Evolutionary conservation across 495 filamentous ascomycete genomes (phyloP), one percentile per base, ranked within the genome.

Genomic region (Hapsidospora chrysogenum): DNA sequence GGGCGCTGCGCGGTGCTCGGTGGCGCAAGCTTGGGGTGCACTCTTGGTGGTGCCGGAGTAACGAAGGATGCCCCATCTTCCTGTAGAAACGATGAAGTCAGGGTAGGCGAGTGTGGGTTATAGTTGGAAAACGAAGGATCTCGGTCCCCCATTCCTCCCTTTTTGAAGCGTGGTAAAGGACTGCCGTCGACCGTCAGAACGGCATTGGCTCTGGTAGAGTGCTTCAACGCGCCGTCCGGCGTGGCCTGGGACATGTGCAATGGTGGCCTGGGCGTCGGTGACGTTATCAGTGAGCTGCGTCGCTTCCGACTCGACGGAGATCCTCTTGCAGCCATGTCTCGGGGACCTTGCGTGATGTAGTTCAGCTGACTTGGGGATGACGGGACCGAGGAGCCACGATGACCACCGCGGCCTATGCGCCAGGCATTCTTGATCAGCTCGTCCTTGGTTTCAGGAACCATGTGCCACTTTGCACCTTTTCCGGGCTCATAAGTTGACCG

Each of bases 391-490:
- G 66, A 71, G 18, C 64, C 63, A 19, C 72, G 58, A 46, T 58
- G 77, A 46, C 47, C 74, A 56, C 64, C 72, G 47, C 61, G 67
- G 48, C 55, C 67, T 27, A 59, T 61, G 16, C 54, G 68, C 42
- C 43, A 68, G 9, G 59, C 59, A 16, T 46, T 53, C 29, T 53
- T 54, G 7, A 62, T 46, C 64, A 72, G 68, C 31, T 92, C 83
- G 4, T 93, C 80, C 18, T 80, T 76, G 28, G 75, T 60, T 35
- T 85, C 81, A 1, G 75, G 69, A 2, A 81, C 75, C 48, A 97
- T 80, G 53, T 79, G 75, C 89, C 89, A 97, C 50, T 95, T 94
- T 86, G 94, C 94, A 17, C 89, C 89, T 58, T 97, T 97, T 2
- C 89, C 89, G 2, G 89, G 89, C 49, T 97, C 92, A 45, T 97